Base-by-base conservation (phyloP, 2,329 filamentous ascomycete genomes). In the Phaeomoniella chlamydospora region DNA sequence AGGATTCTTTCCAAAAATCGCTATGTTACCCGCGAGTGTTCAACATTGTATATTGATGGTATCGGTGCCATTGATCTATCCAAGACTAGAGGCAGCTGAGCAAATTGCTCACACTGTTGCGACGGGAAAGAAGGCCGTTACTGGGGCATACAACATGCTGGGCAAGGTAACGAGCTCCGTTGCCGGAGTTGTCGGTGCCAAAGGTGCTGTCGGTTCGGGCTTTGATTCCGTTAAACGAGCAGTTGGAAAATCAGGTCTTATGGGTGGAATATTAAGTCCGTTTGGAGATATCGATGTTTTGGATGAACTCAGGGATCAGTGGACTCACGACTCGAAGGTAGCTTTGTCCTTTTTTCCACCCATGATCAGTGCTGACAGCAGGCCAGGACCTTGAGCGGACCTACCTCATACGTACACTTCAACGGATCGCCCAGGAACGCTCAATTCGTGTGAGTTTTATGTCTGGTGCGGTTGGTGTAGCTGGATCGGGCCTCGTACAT, bases 11-110 rank as follows among this genome's bases (percentile, higher is more conserved):
- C 90, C 90, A 31, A 96, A 94, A 57, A 76, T 98, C 18, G 88
- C 86, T 2, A 80, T 82, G 49, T 64, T 98, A 3, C 90, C 90
- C 1, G 81, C 85, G 0, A 90, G 81, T 48, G 86, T 98, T 6
- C 90, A 98, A 58, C 90, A 98, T 56, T 94, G 88, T 51, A 75
- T 98, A 39, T 90, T 87, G 82, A 92, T 96, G 79, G 58, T 96
- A 9, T 84, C 88, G 0, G 85, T 94, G 4, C 90, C 90, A 0
- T 57, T 96, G 14, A 65, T 96, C 29, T 98, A 96, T 52, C 90
- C 90, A 15, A 75, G 90, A 2, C 64, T 98, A 12, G 90, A 96
- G 47, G 82, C 82, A 2, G 83, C 94, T 3, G 90, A 96, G 60
- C 85, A 84, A 44, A 68, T 98, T 38, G 86, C 86, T 19, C 81